These are phyloP conservation scores for Botrytis galanthina DNA, from an alignment of 2,329 filamentous ascomycete species.

Conservation along the genomic window DNA sequence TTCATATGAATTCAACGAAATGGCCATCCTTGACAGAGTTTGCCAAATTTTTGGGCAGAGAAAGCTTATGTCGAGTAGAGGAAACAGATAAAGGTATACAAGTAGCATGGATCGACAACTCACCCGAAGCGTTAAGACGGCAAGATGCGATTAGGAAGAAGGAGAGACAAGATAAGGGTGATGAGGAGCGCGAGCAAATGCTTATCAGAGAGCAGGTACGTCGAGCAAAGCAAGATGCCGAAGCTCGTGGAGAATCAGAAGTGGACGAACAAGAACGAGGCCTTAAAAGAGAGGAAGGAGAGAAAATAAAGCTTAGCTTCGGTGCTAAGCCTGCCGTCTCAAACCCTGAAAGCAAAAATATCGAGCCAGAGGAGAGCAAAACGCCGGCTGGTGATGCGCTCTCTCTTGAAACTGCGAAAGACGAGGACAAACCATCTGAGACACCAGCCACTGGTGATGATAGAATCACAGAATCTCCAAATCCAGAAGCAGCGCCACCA, in stretches of 20 bases:
- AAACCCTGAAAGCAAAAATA: constrained; percentile 25
- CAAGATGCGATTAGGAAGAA: constrained; percentile 79
- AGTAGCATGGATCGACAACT: constrained; percentile 89
- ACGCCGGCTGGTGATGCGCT: background rate
- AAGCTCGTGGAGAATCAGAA: constrained; percentile 45
- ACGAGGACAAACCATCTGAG: background rate
- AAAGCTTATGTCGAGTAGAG: constrained; percentile 86
- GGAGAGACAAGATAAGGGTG: constrained; percentile 83
- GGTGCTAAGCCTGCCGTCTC: constrained; percentile 41
- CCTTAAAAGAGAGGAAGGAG: constrained; percentile 64
- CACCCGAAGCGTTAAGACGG: constrained; percentile 75
- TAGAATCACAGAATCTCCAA: background rate
- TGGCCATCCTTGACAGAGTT: constrained; percentile 90
- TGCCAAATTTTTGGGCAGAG: constrained; percentile 78
- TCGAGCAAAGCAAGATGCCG: constrained; percentile 63
- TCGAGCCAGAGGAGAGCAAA: background rate
- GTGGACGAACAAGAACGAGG: constrained; percentile 46
- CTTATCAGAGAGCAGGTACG: constrained; percentile 82
- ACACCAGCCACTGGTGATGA: background rate
- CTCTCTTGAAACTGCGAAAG: background rate
- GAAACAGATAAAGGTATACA: constrained; percentile 85
- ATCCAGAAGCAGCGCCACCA: background rate
- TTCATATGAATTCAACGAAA: constrained; percentile 91
- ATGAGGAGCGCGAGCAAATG: constrained; percentile 84
- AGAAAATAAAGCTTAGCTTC: constrained; percentile 72